Evolutionary conservation across 2,329 filamentous ascomycete species (phyloP), one percentile per base, ranked within the genome.

Genomic region (Dactylellina sp.): DNA sequence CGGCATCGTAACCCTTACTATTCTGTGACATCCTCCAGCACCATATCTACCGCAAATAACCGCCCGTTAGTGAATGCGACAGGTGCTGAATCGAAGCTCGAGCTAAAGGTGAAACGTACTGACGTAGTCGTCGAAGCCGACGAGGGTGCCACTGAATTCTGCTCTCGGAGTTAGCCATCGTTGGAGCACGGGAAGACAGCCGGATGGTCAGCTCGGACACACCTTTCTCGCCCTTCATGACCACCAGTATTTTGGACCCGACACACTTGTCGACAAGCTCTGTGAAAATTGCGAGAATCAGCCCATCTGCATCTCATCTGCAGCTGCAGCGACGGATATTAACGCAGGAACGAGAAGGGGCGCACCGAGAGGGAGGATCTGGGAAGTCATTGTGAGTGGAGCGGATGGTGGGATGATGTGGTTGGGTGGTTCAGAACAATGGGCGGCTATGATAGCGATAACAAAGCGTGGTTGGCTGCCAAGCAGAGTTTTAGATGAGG

Each of bases 221-320:
- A 96, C 95, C 95, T 85, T 97, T 98, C 81, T 98, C 95, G 77
- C 93, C 92, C 84, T 99, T 99, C 95, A 99, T 99, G 79, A 99
- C 89, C 76, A 99, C 93, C 93, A 94, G 97, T 82, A 99, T 98
- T 79, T 90, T 91, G 62, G 93, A 98, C 75, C 95, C 95, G 77
- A 99, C 93, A 81, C 95, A 99, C 83, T 97, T 97, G 85, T 99
- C 95, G 82, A 99, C 98, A 81, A 99, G 88, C 83, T 99, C 95
- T 97, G 80, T 76, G 18, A 61, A 37, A 61, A 32, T 32, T 9
- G 40, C 1, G 46, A 68, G 11, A 47, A 18, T 40, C 11, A 52
- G 39, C 25, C 25, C 14, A 32, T 71, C 39, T 53, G 16, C 7
- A n/a, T n/a, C n/a, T n/a, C n/a, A n/a, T n/a, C n/a, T 25, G 47